Evolutionary conservation across 441 rosid genomes (phyloP), one percentile per base, ranked within the genome.

Genomic region (Arabidopsis hybrid): DNA sequence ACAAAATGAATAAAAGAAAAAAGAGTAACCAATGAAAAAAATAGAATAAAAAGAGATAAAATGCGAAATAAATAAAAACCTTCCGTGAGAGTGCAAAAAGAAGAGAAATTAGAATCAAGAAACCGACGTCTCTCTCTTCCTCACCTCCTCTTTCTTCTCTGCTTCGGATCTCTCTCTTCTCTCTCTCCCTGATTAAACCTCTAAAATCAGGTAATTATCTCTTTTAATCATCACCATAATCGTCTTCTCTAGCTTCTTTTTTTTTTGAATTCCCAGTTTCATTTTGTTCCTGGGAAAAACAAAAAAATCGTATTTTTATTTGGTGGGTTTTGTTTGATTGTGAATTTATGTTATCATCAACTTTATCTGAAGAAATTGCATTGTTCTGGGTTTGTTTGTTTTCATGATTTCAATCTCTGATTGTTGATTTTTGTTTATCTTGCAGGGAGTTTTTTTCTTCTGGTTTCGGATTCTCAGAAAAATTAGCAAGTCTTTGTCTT

Each of bases 131-230:
- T 63, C 73, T 56, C 71, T 74, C 62, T 64, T 53, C 49, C 72
- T 60, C 69, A 60, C 74, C 69, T 67, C 34, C 56, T 45, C 69
- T 36, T 57, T 18, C 66, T 65, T 69, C 61, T 70, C 76, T 64
- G 52, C 72, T 43, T 64, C 56, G 75, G 80, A 70, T 76, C 75
- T 76, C 75, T 70, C 42, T 38, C 40, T 46, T 21, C 50, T 14
- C 53, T 17, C 16, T n/a, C 79, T 76, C 80, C 40, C 76, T 77
- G 80, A 71, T 77, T 77, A 77, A 51, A 77, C 80, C 76, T 77
- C 26, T n/a, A 71, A 49, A 77, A 71, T 77, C 80, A 77, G 80
- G 80, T 77, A 11, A 62, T 53, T 61, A 61, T 62, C 62, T 50
- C 35, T 46, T 60, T 42, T 60, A 63, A 71, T 70, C 75, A 58